These are phyloP conservation scores for Immersiporthe knoxdaviesiana DNA, from an alignment of 2,329 filamentous ascomycete genomes.

Conservation along the genomic window DNA sequence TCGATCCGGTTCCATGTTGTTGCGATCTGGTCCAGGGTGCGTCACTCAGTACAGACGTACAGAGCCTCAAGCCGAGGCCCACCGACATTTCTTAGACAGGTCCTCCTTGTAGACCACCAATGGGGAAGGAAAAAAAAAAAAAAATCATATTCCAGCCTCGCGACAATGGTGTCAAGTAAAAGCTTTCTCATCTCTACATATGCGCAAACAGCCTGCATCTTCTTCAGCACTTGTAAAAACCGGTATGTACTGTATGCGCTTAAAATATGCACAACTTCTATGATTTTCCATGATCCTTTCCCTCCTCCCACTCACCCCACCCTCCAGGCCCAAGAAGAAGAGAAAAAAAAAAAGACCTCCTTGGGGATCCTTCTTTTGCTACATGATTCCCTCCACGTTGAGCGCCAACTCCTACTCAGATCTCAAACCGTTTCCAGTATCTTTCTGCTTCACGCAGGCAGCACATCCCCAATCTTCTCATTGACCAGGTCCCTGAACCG, in stretches of 20 bases:
- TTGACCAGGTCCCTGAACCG: constrained; percentile 21
- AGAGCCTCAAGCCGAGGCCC: constrained; percentile 7
- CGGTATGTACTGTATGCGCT: background rate
- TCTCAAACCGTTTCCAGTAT: background rate
- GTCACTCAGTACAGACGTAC: background rate
- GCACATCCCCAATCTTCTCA: constrained; percentile 20
- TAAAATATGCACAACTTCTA: background rate
- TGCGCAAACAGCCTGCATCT: background rate
- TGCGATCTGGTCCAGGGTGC: background rate
- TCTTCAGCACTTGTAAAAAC: background rate
- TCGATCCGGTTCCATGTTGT: background rate
- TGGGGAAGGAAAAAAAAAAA: too few relatives aligned
- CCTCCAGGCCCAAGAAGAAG: too few relatives aligned
- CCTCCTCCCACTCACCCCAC: too few relatives aligned
- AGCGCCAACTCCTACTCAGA: background rate
- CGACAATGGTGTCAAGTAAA: background rate
- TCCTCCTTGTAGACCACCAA: background rate
- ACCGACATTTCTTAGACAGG: background rate
- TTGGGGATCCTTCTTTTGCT: too few relatives aligned
- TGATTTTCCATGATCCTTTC: background rate
- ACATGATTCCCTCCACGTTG: background rate
- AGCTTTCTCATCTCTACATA: background rate
- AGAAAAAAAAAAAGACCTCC: too few relatives aligned
- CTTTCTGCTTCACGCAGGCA: constrained; percentile 7
- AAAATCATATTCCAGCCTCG: background rate